Evolutionary conservation across 140 eudicot species (phyloP).

Genomic region (Flaveria floridana): DNA sequence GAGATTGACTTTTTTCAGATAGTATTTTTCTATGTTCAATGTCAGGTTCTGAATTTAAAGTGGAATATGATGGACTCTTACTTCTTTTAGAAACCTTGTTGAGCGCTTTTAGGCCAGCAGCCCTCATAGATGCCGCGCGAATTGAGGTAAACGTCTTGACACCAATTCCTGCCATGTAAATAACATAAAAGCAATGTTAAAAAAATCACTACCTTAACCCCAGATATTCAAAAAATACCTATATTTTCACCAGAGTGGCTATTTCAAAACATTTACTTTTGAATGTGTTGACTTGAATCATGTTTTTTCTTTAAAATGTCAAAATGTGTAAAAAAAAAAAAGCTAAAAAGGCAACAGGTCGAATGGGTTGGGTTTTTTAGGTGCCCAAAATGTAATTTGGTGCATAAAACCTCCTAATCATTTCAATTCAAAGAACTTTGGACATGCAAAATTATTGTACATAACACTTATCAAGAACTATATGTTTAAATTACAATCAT

Average conservation of each 20-base stretch:
- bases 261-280: background rate
- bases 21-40: constrained; percentile 27
- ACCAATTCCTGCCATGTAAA: constrained; percentile 26
- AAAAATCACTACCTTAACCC: background rate
- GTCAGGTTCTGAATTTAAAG: constrained; percentile 22
- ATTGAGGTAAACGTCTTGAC: constrained; percentile 50
- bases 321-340: background rate
- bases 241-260: background rate
- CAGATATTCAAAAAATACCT: background rate
- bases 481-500: background rate
- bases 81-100: constrained; percentile 32
- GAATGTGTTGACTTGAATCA: background rate
- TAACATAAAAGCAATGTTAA: constrained; percentile 5
- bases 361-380: background rate
- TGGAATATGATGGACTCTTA: constrained; percentile 32
- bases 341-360: background rate
- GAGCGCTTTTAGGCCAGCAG: constrained; percentile 76
- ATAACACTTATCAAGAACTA: background rate
- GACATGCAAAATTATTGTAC: background rate
- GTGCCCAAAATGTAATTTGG: background rate
- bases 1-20: constrained; percentile 31
- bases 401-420: background rate
- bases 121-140: constrained; percentile 76
- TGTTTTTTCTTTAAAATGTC: background rate
- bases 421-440: background rate